These are phyloP conservation scores for Rhexocercosporidium sp. DNA, from an alignment of 2,329 filamentous ascomycete genomes.

Conservation along the genomic window DNA sequence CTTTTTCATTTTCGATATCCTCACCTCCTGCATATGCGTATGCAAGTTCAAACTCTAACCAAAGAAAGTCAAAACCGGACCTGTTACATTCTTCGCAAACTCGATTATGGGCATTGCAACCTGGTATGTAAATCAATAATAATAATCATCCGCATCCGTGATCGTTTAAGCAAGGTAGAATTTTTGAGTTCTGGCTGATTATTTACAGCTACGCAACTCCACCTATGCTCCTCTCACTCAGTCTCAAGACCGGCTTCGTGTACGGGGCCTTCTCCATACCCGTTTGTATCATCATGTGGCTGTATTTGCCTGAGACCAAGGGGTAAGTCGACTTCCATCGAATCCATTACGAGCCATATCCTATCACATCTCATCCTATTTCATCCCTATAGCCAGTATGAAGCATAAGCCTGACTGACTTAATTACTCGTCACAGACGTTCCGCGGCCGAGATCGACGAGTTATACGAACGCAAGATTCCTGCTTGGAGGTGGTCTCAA, in stretches of 20 bases:
- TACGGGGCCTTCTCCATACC: neutral
- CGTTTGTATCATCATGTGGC: slow-evolving; percentile 5
- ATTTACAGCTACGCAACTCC: neutral
- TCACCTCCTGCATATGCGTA: neutral
- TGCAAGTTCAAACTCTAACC: neutral
- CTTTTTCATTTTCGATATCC: neutral
- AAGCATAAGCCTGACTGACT: neutral
- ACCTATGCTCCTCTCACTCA: slow-evolving; percentile 4
- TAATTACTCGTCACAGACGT: neutral
- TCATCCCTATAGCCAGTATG: neutral
- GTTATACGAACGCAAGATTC: slow-evolving; percentile 18
- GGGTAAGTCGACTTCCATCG: neutral
- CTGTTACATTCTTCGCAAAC: neutral
- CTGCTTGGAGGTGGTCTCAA: slow-evolving; percentile 9
- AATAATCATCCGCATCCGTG: too few relatives aligned
- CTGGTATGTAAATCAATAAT: neutral
- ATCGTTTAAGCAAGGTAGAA: too few relatives aligned
- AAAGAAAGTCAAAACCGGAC: neutral
- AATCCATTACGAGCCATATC: neutral
- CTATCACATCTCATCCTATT: too few relatives aligned
- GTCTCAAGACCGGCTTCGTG: slow-evolving; percentile 6
- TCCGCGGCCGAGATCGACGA: slow-evolving; percentile 16
- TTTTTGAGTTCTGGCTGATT: neutral
- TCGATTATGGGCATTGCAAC: slow-evolving; percentile 1
- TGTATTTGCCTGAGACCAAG: slow-evolving; percentile 8